Percentiles rank a stretch among this genome's conserved stretches.
phyloP scores from a whole-genome alignment of 2,329 filamentous ascomycete species.

The Fusarium verticillioides region DNA sequence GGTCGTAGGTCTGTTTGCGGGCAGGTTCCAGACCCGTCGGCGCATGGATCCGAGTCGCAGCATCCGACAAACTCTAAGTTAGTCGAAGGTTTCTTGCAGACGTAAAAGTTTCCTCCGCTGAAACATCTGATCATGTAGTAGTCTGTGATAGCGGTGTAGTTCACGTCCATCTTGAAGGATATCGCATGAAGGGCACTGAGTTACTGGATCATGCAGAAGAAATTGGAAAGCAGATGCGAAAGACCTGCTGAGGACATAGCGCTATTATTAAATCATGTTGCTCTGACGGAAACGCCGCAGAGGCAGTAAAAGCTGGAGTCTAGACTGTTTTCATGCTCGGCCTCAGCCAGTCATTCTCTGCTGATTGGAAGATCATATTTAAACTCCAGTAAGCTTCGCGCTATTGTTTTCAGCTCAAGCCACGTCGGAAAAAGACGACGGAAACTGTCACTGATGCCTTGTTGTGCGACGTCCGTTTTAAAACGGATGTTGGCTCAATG shows the following conservation, averaged over 20 bases:
- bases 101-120: neutral
- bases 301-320: neutral
- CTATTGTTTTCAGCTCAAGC: neutral
- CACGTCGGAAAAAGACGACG: neutral
- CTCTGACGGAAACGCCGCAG: neutral
- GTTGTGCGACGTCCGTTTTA: neutral
- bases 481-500: neutral
- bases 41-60: neutral
- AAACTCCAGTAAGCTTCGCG: neutral
- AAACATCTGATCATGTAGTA: neutral
- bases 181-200: neutral
- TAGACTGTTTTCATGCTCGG: neutral
- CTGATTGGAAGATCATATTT: neutral
- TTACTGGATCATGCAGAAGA: neutral
- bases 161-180: neutral
- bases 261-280: neutral
- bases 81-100: neutral
- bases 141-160: neutral
- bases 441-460: neutral
- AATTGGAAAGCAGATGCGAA: neutral
- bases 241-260: neutral
- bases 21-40: neutral
- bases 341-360: neutral
- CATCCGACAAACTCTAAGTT: neutral
- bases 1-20: neutral